Evolutionary conservation across 2,329 filamentous ascomycete genomes (phyloP), one percentile per base, ranked within the genome.

Genomic region (Ophiosphaerella korrae): DNA sequence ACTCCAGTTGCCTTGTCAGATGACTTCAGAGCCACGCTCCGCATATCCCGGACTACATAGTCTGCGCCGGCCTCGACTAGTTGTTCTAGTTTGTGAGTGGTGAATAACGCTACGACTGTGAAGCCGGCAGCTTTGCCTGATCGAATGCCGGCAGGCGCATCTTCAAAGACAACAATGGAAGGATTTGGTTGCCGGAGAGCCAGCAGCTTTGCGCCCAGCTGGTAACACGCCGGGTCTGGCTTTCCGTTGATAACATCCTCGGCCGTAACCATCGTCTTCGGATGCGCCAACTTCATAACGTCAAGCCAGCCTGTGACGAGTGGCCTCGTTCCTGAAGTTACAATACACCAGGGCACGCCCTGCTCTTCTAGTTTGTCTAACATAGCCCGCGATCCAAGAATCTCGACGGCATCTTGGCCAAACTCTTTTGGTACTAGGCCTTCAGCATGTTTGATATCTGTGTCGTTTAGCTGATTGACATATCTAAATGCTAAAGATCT

Each of bases 81-180:
- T 76, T 92, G 84, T 62, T 86, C 84, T 39, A 87, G 78, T 23
- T 83, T 85, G 76, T 96, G 92, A 67, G 90, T 95, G 46, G 92
- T 96, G 48, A 89, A 84, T 46, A 97, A 77, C n/a, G 87, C 92
- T 39, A 96, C 76, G 11, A 96, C 92, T 68, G 84, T 87, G 77
- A 89, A 96, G 2, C 91, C 92, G 8, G 92, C 92, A 1, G 84
- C 89, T 75, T 92, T 95, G 42, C 92, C 92, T 24, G 92, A 86
- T 58, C 77, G 81, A 67, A 96, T 90, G 5, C 92, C 92, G 7
- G 91, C 90, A 5, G 92, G 92, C 48, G 90, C 90, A 76, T 97
- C 92, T 76, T 97, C 92, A 33, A 96, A 77, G 42, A 97, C 92
- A 48, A 96, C 78, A 37, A 93, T 80, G 9, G 66, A 61, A 23